Evolutionary conservation across 139 green algal species (phyloP).

Genomic region (Chara braunii): DNA sequence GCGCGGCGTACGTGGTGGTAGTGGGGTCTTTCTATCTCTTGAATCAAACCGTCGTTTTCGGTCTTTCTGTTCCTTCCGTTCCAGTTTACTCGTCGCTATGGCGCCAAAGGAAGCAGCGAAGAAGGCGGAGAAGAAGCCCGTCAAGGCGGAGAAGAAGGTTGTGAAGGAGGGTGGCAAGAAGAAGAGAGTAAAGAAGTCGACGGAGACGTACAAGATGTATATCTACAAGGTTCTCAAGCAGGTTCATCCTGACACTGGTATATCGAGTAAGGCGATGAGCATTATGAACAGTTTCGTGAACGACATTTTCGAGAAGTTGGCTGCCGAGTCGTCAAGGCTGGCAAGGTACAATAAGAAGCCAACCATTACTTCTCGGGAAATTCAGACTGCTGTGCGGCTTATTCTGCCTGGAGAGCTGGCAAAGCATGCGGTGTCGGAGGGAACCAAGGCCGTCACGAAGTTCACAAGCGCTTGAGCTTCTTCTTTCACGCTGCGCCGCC

Average conservation of each 20-base stretch:
- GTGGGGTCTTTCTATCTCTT: no score
- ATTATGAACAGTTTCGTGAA: slow-evolving; percentile 95
- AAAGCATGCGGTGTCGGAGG: slow-evolving; percentile 79
- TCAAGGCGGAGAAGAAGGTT: neutral
- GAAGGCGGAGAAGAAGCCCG: neutral
- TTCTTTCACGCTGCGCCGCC: no score
- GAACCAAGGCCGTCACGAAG: slow-evolving; percentile 73
- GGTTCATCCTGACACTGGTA: slow-evolving; percentile 76
- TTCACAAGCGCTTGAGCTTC: no score
- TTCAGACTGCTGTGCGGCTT: slow-evolving; percentile 70
- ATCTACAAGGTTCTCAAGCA: no score
- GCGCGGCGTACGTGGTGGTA: no score
- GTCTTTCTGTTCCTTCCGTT: no score
- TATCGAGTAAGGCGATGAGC: slow-evolving; percentile 70
- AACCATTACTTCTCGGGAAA: slow-evolving; percentile 66
- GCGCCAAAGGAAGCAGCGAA: neutral
- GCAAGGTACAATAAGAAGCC: slow-evolving; percentile 76
- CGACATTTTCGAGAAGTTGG: slow-evolving; percentile 86
- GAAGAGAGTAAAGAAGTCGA: neutral
- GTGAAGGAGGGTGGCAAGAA: neutral
- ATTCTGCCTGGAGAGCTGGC: slow-evolving; percentile 72
- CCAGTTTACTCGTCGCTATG: no score
- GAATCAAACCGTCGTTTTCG: no score
- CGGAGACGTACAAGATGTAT: neutral
- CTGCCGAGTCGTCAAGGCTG: slow-evolving; percentile 62